Base-by-base conservation (phyloP, 108 stramenopile genomes). In the Conticribra weissflogii region DNA sequence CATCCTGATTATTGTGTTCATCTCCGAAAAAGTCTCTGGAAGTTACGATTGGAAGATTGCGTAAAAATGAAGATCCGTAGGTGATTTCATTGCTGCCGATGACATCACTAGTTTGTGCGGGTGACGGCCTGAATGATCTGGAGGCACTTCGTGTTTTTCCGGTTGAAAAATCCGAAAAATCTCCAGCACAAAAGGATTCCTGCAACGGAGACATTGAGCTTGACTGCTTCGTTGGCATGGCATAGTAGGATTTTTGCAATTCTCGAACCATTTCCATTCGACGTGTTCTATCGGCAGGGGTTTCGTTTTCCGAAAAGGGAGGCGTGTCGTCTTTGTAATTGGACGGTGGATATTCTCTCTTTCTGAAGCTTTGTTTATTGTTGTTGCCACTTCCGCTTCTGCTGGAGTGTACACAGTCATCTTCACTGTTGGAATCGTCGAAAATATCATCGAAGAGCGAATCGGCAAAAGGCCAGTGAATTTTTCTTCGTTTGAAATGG, bases 211-310 rank as follows among this genome's bases (percentile, higher is more conserved):
- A 41, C 12, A 41, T 21, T 27, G 49, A 69, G 27, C 29, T 19
- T 48, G 41, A 19, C 5, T 34, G 12, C n/a, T 27, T 24, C 0
- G 30, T 51, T 33, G 31, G 16, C 16, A 46, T 5, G 16, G 63
- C 44, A 45, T 77, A 77, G 36, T 50, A 77, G 15, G 54, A 23
- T 32, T 71, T 77, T 45, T 68, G 76, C 31, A 77, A 52, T 25
- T 64, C 45, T 34, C 76, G 25, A 0, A 64, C 76, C 76, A 72
- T 72, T 51, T 71, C 70, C 76, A 77, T 77, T n/a, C 76, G 45
- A 15, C 64, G 52, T 17, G 34, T 53, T 30, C 76, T 25, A 53
- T 64, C 61, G 2, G 31, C 46, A 14, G 47, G 48, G 21, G 47
- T 71, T 24, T 77, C 76, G 1, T 31, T 19, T 56, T 71, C 63